Percentiles rank a stretch among this genome's conserved stretches.
Evolutionary conservation across 78 protist genomes (phyloP).

Genomic region (Chrysochromulina tobinii): DNA sequence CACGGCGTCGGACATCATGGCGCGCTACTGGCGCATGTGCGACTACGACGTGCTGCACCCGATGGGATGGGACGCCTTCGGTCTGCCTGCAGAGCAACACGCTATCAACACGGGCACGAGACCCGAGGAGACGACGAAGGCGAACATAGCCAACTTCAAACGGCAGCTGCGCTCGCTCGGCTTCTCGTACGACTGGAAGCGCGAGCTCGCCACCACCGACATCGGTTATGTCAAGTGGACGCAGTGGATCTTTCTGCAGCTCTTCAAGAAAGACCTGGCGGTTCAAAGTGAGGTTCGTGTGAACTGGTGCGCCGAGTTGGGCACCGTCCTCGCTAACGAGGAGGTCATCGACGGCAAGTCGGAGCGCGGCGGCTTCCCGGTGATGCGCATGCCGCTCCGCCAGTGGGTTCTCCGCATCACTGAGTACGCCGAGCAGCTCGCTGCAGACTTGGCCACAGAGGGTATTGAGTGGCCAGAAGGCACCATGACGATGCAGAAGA

Average conservation of each 20-base stretch:
- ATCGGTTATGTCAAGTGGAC: constrained; percentile 86
- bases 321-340: constrained; percentile 92
- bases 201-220: constrained; percentile 77
- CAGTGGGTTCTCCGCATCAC: constrained; percentile 44
- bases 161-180: constrained; percentile 49
- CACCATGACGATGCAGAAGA: constrained; percentile 18
- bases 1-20: constrained; percentile 51
- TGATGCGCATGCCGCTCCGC: constrained; percentile 31
- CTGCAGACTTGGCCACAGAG: background rate
- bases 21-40: constrained; percentile 56
- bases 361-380: constrained; percentile 44
- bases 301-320: constrained; percentile 57
- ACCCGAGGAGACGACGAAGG: constrained; percentile 40
- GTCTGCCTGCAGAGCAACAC: constrained; percentile 57
- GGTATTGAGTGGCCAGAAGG: constrained; percentile 21
- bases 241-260: constrained; percentile 86
- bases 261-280: constrained; percentile 76
- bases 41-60: constrained; percentile 61
- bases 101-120: constrained; percentile 37
- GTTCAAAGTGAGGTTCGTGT: constrained; percentile 52
- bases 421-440: constrained; percentile 20
- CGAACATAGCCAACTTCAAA: constrained; percentile 45
- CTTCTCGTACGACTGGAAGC: constrained; percentile 52
- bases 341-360: constrained; percentile 48
- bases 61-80: constrained; percentile 65